These are phyloP conservation scores for Holtermanniella nyarrowii DNA, from an alignment of 768 basidiomycete genomes.

Conservation along the genomic window DNA sequence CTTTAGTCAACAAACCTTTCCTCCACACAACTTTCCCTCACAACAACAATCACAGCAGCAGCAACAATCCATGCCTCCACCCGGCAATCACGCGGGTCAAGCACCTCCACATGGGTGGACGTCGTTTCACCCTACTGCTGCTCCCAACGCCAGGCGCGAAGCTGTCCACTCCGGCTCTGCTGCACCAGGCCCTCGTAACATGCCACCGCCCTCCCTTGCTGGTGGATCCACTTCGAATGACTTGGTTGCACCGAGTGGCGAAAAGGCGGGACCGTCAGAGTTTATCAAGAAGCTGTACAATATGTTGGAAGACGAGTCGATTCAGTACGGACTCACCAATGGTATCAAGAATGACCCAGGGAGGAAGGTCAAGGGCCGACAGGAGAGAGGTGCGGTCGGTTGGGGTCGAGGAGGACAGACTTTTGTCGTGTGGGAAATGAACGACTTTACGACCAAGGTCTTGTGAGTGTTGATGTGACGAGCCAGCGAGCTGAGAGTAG, in stretches of 20 bases:
- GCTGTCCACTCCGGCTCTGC: too few relatives aligned
- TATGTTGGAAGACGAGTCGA: conserved; percentile 32
- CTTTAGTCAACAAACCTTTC: too few relatives aligned
- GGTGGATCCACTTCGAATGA: neutral
- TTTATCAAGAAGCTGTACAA: conserved; percentile 39
- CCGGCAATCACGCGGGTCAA: too few relatives aligned
- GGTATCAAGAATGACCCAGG: conserved; percentile 8
- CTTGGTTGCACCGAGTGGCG: too few relatives aligned
- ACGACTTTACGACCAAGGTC: conserved; percentile 35
- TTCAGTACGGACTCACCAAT: conserved; percentile 20
- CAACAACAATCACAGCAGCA: too few relatives aligned
- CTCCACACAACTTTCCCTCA: too few relatives aligned
- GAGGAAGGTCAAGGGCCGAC: conserved; percentile 14
- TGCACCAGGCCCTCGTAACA: neutral
- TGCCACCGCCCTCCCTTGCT: neutral
- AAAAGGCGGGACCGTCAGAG: conserved; percentile 19
- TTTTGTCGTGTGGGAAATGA: conserved; percentile 39
- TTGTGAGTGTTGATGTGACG: conserved; percentile 20
- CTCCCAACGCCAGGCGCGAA: too few relatives aligned
- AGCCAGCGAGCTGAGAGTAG: too few relatives aligned
- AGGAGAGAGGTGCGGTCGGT: conserved; percentile 23
- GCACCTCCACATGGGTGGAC: too few relatives aligned
- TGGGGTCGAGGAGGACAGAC: conserved; percentile 31
- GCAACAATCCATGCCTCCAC: too few relatives aligned
- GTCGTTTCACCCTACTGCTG: too few relatives aligned